These are phyloP conservation scores for Pseudovirgaria hyperparasitica DNA, from an alignment of 2,329 filamentous ascomycete genomes.

Conservation along the genomic window DNA sequence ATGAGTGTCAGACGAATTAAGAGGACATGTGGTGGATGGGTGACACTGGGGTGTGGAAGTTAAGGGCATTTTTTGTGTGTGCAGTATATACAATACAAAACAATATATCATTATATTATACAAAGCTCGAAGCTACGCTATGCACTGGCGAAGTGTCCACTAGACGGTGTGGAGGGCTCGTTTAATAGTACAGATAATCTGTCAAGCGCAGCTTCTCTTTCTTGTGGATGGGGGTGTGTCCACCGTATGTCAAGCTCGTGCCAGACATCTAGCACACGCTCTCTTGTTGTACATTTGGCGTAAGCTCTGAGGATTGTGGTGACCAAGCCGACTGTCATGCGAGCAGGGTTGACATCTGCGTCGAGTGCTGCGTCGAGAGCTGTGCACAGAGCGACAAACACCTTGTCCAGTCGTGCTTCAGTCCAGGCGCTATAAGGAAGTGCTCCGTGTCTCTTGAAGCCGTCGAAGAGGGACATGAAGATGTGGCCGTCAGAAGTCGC, in stretches of 20 bases:
- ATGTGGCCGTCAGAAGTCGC: constrained; percentile 62
- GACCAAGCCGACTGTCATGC: background rate
- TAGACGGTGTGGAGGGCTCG: no score
- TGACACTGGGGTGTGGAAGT: no score
- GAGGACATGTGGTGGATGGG: no score
- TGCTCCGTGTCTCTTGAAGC: constrained; percentile 64
- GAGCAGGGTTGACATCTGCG: constrained; percentile 2
- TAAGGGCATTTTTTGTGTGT: no score
- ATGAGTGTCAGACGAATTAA: no score
- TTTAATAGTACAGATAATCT: no score
- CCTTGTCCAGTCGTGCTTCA: constrained; percentile 49
- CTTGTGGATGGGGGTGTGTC: background rate
- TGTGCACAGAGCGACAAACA: constrained; percentile 52
- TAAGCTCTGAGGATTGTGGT: background rate
- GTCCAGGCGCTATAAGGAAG: constrained; percentile 59
- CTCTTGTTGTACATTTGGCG: constrained; percentile 11
- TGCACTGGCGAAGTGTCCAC: no score
- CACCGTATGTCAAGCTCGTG: background rate
- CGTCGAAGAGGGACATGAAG: constrained; percentile 71
- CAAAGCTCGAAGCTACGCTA: no score
- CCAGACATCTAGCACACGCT: constrained; percentile 7
- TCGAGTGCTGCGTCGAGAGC: constrained; percentile 42
- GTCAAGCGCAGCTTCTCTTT: no score
- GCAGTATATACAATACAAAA: no score
- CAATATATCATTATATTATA: no score